Percentiles rank a stretch among this genome's conserved stretches.
These are phyloP conservation scores for Kluyveromyces lactis DNA, from an alignment of 805 yeast species.

Conservation along the genomic window DNA sequence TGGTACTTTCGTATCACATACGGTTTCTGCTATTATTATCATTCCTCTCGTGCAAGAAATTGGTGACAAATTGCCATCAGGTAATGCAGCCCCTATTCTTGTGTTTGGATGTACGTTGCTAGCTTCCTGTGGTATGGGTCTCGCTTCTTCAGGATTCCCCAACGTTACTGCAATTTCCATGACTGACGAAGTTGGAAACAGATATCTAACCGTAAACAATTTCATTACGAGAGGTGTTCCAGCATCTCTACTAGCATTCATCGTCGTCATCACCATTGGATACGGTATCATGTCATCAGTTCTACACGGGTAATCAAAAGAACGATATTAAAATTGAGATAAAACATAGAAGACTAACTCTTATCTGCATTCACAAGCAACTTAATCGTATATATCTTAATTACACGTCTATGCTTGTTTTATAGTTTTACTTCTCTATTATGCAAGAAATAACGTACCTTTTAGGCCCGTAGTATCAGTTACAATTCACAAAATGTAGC, in stretches of 20 bases:
- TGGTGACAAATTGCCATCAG: conserved; percentile 59
- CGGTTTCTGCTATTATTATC: conserved; percentile 91
- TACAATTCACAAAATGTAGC: too few species aligned
- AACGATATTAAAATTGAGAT: too few species aligned
- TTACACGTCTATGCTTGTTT: too few species aligned
- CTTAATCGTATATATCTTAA: too few species aligned
- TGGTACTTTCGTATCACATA: conserved; percentile 94
- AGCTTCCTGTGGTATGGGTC: conserved; percentile 93
- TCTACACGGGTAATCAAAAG: conserved; percentile 16
- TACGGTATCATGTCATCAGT: conserved; percentile 57
- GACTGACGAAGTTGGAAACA: conserved; percentile 85
- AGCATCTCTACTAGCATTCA: conserved; percentile 65
- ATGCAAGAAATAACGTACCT: too few species aligned
- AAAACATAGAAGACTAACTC: too few species aligned
- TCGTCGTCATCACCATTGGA: conserved; percentile 69
- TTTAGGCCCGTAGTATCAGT: too few species aligned
- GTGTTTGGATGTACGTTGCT: conserved; percentile 47
- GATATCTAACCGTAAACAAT: conserved; percentile 71
- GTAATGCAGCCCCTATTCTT: conserved; percentile 53
- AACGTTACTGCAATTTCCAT: conserved; percentile 94
- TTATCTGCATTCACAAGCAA: too few species aligned
- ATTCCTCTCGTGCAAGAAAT: conserved; percentile 85
- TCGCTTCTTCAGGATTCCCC: conserved; percentile 98
- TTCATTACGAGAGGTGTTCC: conserved; percentile 92
- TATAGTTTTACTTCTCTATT: too few species aligned